Evolutionary conservation across 2,329 filamentous ascomycete species (phyloP), one percentile per base, ranked within the genome.

Genomic region (Fusarium succisae): DNA sequence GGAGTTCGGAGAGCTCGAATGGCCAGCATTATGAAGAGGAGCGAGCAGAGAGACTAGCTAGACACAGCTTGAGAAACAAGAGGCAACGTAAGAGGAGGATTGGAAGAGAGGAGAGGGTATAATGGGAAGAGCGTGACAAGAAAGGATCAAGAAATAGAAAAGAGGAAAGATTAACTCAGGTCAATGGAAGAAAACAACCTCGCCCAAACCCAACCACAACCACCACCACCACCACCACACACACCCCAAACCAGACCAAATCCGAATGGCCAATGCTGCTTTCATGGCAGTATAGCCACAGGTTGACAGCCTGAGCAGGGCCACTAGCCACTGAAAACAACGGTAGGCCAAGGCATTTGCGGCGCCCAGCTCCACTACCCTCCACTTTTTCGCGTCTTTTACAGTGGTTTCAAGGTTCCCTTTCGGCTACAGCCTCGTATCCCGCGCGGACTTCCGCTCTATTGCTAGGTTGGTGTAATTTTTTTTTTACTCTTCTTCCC

Each of bases 1-100:
- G 94, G 92, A 81, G 90, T 90, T 84, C 91, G 91, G 84, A 95
- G 90, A 80, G 91, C 91, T 86, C 94, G 92, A 83, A 93, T 87
- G 85, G 93, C 91, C 86, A 97, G 88, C 95, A 98, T 98, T 81
- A 83, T 93, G 88, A 84, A 78, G 76, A 64, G 73, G 72, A 76
- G 70, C 66, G 63, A 71, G 56, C 63, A 69, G 54, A 62, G 50
- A 59, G 62, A 67, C 55, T 61, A 61, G 66, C 63, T 62, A 62
- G 41, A 43, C 63, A 63, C 57, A 66, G 72, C 61, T 77, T 56
- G 59, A 55, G 41, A 39, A 39, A 66, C 67, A 71, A 78, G 70
- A 71, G 74, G 59, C 54, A 66, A 71, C 63, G 66, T 59, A 63
- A 69, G 66, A 70, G 64, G 63, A 76, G 70, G 72, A 35, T 50